These are phyloP conservation scores for Colletotrichum aenigma DNA, from an alignment of 2,329 filamentous ascomycete species.

Conservation along the genomic window DNA sequence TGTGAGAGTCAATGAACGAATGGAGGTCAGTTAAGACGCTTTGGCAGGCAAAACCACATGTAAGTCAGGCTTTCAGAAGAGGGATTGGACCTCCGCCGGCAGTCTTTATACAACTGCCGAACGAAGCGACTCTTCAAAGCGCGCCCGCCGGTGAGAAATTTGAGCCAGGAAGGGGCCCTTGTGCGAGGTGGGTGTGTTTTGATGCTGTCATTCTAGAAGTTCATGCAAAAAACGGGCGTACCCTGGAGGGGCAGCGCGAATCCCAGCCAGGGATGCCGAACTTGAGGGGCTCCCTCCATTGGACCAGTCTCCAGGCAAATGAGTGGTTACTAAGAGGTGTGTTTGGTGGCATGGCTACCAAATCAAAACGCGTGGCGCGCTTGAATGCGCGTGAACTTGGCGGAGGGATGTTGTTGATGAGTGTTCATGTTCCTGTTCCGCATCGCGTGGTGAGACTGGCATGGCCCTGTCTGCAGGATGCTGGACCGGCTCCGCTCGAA, in stretches of 20 bases:
- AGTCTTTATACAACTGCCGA: conserved; percentile 4
- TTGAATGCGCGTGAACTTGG: conserved; percentile 1
- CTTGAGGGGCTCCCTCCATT: not conserved
- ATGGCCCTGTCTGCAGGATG: not conserved
- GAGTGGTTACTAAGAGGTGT: not conserved
- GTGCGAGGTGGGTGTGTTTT: not conserved
- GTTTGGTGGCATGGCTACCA: conserved; percentile 1
- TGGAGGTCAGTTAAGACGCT: conserved; percentile 4
- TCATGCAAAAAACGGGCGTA: conserved; percentile 23
- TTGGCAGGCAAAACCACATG: conserved; percentile 1
- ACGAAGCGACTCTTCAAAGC: not conserved
- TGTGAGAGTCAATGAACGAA: not conserved
- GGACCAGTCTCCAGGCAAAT: not conserved
- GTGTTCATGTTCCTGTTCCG: not conserved
- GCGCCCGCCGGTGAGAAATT: not conserved
- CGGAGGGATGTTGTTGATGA: conserved; percentile 12
- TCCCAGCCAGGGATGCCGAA: not conserved
- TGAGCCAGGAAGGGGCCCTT: not conserved
- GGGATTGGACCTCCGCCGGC: not conserved
- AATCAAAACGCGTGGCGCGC: conserved; percentile 20
- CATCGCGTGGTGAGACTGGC: conserved; percentile 1
- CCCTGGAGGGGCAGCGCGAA: conserved; percentile 4
- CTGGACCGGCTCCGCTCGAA: not conserved
- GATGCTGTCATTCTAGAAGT: conserved; percentile 23
- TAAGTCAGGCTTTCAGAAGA: not conserved